Evolutionary conservation across 768 basidiomycete species (phyloP).

Genomic region (Phlebiopsis gigantea): DNA sequence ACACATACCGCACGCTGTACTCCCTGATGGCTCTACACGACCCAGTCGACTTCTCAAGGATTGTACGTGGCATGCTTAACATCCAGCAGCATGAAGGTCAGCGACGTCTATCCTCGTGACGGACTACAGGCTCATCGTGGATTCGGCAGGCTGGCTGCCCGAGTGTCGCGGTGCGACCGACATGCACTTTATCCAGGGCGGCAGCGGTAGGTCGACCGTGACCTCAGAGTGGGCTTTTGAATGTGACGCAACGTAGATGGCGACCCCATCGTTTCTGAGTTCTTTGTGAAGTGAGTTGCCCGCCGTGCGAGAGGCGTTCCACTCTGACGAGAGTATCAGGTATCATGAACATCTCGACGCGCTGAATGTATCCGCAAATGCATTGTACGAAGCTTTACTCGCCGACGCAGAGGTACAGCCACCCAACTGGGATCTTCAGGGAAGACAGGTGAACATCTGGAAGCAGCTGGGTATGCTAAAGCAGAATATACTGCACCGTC

Average conservation of each 20-base stretch:
- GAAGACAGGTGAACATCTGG: conserved; percentile 53
- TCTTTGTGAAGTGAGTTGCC: conserved; percentile 52
- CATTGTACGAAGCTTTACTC: conserved; percentile 51
- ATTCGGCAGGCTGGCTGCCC: conserved; percentile 52
- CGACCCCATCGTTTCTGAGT: conserved; percentile 60
- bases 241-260: conserved; percentile 34
- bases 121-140: neutral
- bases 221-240: neutral
- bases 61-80: conserved; percentile 62
- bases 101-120: neutral
- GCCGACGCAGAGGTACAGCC: conserved; percentile 56
- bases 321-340: conserved; percentile 24
- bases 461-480: conserved; percentile 39
- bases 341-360: conserved; percentile 43
- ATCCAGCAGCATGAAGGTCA: conserved; percentile 64
- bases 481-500: neutral
- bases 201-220: conserved; percentile 41
- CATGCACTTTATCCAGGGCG: conserved; percentile 52
- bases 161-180: conserved; percentile 56
- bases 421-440: conserved; percentile 58
- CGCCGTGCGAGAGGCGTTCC: neutral
- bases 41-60: conserved; percentile 49
- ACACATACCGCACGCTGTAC: conserved; percentile 58
- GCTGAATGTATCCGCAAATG: conserved; percentile 42
- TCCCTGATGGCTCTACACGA: conserved; percentile 63